A percentile compares a stretch with the other conserved stretches of the same genome.
Evolutionary conservation across 1,139 yeast genomes (phyloP).

Genomic region (Arxiozyma slooffiae): DNA sequence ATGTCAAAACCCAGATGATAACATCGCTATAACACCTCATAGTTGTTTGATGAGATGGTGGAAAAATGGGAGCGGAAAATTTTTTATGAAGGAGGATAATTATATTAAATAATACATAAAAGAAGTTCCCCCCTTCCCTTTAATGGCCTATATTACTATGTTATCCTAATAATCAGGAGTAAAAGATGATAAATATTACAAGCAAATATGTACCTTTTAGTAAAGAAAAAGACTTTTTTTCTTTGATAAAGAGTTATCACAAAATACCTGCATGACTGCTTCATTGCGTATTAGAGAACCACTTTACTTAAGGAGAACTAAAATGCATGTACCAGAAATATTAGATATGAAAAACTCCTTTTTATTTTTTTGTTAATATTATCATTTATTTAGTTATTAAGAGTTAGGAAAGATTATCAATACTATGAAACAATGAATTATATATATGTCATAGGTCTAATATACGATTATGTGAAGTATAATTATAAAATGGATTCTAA

Average conservation of each 20-base stretch:
- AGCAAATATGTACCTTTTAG: no score
- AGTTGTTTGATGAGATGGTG: conserved; percentile 86
- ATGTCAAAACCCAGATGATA: conserved; percentile 44
- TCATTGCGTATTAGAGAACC: no score
- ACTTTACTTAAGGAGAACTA: no score
- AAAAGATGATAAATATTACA: background rate
- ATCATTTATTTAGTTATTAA: background rate
- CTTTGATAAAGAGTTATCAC: no score
- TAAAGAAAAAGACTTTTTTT: no score
- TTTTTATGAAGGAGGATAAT: conserved; percentile 26
- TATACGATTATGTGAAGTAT: background rate
- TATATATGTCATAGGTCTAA: background rate
- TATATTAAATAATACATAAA: background rate
- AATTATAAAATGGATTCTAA: background rate
- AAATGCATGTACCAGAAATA: no score
- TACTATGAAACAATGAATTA: background rate
- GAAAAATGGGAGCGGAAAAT: conserved; percentile 51
- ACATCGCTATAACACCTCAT: conserved; percentile 50
- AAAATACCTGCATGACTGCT: no score
- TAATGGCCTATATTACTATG: background rate
- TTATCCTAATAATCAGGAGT: background rate
- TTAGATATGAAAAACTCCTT: background rate
- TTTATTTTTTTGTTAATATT: background rate
- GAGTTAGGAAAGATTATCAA: background rate
- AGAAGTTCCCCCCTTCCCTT: background rate